phyloP scores from a whole-genome alignment of 441 rosid genomes.

The Mallotus repandus region DNA sequence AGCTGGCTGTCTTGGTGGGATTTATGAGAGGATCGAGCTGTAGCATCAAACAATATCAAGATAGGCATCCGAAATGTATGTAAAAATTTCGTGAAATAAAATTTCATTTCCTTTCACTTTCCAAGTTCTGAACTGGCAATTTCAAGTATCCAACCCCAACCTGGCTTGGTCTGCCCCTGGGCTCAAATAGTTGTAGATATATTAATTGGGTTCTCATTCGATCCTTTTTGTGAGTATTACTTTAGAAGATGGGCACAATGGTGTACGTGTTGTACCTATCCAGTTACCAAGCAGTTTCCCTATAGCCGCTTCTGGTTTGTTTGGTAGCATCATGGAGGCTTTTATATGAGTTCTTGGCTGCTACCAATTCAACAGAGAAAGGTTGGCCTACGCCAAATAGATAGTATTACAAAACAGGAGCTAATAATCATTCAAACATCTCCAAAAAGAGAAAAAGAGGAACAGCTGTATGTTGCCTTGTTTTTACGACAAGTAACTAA shows the following conservation, averaged over 20 bases:
- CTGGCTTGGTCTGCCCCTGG: neutral
- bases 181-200: neutral
- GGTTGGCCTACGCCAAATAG: too few relatives aligned
- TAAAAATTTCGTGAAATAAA: neutral
- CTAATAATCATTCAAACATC: neutral
- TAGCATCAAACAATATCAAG: neutral
- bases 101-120: neutral
- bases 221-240: neutral
- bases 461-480: neutral
- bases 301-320: neutral
- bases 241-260: neutral
- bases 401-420: too few relatives aligned
- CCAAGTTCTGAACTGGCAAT: neutral
- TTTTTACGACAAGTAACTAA: slow-evolving; percentile 10
- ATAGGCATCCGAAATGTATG: neutral
- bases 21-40: neutral
- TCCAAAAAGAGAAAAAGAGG: too few relatives aligned
- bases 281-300: neutral
- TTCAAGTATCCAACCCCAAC: too few relatives aligned
- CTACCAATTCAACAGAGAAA: too few relatives aligned
- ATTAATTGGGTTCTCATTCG: neutral
- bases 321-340: neutral
- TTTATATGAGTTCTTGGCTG: neutral
- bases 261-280: too few relatives aligned
- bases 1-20: slow-evolving; percentile 7